Percentiles rank a stretch among this genome's conserved stretches.
These are phyloP conservation scores for Paraurostyla sp. DNA, from an alignment of 73 alveolate genomes.

Conservation along the genomic window DNA sequence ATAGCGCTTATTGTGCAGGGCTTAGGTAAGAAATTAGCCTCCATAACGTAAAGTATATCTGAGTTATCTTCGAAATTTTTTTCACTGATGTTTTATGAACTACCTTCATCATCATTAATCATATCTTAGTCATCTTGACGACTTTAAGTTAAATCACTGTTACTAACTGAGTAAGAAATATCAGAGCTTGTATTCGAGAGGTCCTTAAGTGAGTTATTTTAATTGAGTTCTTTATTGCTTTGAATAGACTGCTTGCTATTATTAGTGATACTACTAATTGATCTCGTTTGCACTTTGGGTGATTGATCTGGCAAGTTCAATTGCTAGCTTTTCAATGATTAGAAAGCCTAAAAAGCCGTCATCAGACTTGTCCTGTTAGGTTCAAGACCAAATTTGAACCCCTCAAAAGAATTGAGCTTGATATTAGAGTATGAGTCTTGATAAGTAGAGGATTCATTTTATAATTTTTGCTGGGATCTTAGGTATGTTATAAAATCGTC, in stretches of 20 bases:
- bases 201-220: not conserved
- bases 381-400: not conserved
- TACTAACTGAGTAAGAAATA: not conserved
- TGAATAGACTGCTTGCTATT: no score
- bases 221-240: no score
- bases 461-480: not conserved
- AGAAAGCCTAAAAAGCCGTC: not conserved
- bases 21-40: conserved; percentile 27
- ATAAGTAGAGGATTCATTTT: not conserved
- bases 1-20: not conserved
- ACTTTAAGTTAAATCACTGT: not conserved
- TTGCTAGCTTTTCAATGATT: not conserved
- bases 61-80: not conserved
- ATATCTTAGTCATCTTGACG: not conserved
- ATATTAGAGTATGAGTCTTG: not conserved
- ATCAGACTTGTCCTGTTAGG: not conserved
- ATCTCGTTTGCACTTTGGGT: no score
- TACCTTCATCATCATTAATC: not conserved
- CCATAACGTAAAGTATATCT: not conserved
- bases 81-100: not conserved
- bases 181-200: not conserved
- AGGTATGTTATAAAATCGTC: not conserved
- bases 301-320: no score
- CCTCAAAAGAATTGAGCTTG: not conserved
- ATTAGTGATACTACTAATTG: no score